These are phyloP conservation scores for Chaetomiaceae sp. DNA, from an alignment of 2,329 filamentous ascomycete genomes.

Conservation along the genomic window DNA sequence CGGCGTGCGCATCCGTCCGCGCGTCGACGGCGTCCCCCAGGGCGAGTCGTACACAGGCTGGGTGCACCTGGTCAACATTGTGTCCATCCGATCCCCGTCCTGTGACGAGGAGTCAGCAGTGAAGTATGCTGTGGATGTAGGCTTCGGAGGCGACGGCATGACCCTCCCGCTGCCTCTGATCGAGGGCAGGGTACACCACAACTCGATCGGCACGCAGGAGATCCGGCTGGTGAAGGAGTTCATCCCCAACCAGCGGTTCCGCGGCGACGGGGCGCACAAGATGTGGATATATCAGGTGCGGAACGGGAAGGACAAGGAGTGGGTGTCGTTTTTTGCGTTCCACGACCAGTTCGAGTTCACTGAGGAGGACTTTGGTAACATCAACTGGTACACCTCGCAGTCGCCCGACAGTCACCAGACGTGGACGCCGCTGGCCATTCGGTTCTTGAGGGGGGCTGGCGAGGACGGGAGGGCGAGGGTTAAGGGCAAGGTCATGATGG, in stretches of 20 bases:
- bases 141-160: constrained; percentile 58
- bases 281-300: constrained; percentile 63
- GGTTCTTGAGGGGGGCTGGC: constrained; percentile 44
- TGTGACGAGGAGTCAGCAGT: background rate
- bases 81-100: constrained; percentile 52
- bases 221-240: constrained; percentile 14
- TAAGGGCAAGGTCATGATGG: constrained; percentile 50
- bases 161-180: constrained; percentile 48
- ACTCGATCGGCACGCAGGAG: constrained; percentile 47
- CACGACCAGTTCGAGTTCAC: constrained; percentile 57
- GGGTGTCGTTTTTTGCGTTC: constrained; percentile 62
- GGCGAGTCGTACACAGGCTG: constrained; percentile 34
- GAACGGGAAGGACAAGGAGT: constrained; percentile 44
- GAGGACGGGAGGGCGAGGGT: constrained; percentile 38
- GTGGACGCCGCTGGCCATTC: constrained; percentile 47
- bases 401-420: constrained; percentile 48
- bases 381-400: constrained; percentile 54
- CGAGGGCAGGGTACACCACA: constrained; percentile 38
- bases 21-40: constrained; percentile 36
- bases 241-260: constrained; percentile 10
- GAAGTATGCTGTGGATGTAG: constrained; percentile 54
- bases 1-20: constrained; percentile 45
- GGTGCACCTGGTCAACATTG: constrained; percentile 41
- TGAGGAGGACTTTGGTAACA: constrained; percentile 53
- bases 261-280: constrained; percentile 39